Evolutionary conservation across 176 grass and related monocot genomes (phyloP), one percentile per base, ranked within the genome.

Genomic region (Urochloa ruziziensis): DNA sequence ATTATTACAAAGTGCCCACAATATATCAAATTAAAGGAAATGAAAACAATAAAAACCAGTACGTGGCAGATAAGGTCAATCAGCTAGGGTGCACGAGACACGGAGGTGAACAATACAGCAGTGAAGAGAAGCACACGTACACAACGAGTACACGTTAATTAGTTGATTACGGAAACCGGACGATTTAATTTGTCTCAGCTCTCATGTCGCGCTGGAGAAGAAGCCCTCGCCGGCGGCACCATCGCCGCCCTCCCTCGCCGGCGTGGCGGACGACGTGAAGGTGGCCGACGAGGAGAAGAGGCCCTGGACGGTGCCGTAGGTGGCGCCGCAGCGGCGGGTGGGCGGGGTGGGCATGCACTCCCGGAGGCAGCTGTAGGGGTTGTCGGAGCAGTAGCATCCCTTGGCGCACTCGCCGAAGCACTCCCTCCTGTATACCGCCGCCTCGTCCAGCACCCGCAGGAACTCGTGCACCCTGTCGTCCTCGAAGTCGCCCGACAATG

Each of bases 341-440:
- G 73, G 73, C 21, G 73, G 73, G 6, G 73, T 75, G 21, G 73
- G 73, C 73, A 75, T 75, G 51, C 73, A 75, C 51, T 57, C 21
- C 11, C 51, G 32, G 10, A 75, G 73, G 73, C 73, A 75, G 32
- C 49, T 75, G 51, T 75, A 75, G 13, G 73, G 73, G 51, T 75
- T 57, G 51, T 75, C 73, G 5, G 72, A 4, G 29, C 72, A 56
- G 73, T 76, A 76, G 73, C 73, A 76, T 12, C 52, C 6, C 73
- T 76, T 76, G 73, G 73, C 52, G 73, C 73, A 76, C 52, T 76
- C 52, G 51, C 73, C 73, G 73, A 76, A 76, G 73, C 73, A 76
- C 52, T 76, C 73, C 52, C 52, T 4, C 73, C 73, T 33, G 73
- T 76, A 76, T 34, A 1, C 33, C 23, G 51, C 52, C 21, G 73